Conservation (phyloP, 179 eudicot species). For the Silene noctiflora region DNA sequence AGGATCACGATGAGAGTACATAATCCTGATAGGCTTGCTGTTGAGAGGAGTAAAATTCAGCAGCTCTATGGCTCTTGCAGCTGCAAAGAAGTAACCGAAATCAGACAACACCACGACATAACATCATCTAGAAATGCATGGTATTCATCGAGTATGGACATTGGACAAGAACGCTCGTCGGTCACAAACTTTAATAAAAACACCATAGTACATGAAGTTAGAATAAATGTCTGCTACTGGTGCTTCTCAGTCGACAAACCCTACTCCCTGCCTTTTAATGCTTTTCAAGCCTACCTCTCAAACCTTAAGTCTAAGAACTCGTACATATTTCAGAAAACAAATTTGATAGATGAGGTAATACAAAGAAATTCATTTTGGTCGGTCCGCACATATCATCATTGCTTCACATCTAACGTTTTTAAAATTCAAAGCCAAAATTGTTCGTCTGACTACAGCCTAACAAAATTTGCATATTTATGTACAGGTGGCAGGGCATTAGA, state of each 20-base stretch:
- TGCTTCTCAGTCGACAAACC: neutral
- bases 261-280: neutral
- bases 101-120: neutral
- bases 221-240: neutral
- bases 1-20: constrained; percentile 70
- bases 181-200: neutral
- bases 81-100: constrained; percentile 30
- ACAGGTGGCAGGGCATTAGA: neutral
- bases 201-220: neutral
- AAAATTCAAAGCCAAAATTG: neutral
- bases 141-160: neutral
- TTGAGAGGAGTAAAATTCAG: constrained; percentile 67
- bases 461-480: too few species aligned
- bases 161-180: neutral
- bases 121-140: neutral
- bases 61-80: constrained; percentile 57
- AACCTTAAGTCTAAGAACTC: neutral
- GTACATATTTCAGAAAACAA: neutral
- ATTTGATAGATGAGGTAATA: neutral
- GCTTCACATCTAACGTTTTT: neutral
- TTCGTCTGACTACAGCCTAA: too few species aligned
- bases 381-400: neutral
- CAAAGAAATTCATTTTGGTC: neutral
- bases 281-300: neutral
- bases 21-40: constrained; percentile 60